Evolutionary conservation across 495 filamentous ascomycete species (phyloP), one percentile per base, ranked within the genome.

Genomic region (Sordaria brevicollis): DNA sequence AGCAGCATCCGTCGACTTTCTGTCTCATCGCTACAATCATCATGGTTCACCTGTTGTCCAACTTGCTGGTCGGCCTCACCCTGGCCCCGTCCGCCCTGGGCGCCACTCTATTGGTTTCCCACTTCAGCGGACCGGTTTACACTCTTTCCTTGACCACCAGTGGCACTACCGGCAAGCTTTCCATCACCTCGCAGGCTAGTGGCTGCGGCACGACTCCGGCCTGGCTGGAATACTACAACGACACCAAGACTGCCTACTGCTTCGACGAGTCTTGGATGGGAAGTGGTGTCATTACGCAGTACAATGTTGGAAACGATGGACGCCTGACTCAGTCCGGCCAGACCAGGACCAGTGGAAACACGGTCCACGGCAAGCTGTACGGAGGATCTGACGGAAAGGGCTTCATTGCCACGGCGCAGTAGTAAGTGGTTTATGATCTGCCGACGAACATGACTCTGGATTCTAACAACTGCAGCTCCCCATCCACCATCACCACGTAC

Each of bases 231-330:
- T 78, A 85, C 41, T 85, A 83, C 74, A 19, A 79, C 0, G 74
- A 77, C 13, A 74, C 79, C 11, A 75, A 78, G 33, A 81, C 80
- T 7, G 77, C 91, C 17, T 91, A 90, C 80, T 88, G 86, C 75
- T 82, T 87, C 33, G 86, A 90, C 69, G 89, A 91, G 73, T 78
- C 74, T 10, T 76, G 82, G 72, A 75, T 69, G 43, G 75, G 76
- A 25, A 74, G 74, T 66, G 82, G 82, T 67, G 78, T 79, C 43
- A 74, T 84, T 17, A 73, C 81, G 39, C 76, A 83, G 29, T 86
- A 81, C 72, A 80, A 74, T n/a, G 79, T 81, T 0, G 80, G 68
- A 10, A 66, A 69, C 41, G 76, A 83, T 49, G 83, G 83, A 9
- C 71, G 70, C 13, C 74, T 86, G n/a, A 77, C 75, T 41, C 71